Conservation (phyloP, 2,329 filamentous ascomycete species). For the Malbranchea zuffiana region DNA sequence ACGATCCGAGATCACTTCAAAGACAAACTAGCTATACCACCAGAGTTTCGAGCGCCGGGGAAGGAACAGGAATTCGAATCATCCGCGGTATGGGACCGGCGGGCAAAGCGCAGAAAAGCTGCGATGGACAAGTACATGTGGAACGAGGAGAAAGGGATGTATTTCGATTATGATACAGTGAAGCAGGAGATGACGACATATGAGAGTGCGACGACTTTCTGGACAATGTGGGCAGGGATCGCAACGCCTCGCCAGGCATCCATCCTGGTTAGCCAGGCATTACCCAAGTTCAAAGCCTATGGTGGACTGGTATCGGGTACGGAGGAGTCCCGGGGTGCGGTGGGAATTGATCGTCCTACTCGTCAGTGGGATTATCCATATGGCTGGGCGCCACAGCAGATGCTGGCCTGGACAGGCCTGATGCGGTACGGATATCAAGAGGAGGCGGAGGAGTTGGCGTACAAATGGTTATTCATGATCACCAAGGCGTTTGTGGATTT, state of each 20-base stretch:
- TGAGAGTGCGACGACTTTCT: constrained; percentile 88
- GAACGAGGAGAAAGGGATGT: constrained; percentile 88
- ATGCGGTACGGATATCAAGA: constrained; percentile 84
- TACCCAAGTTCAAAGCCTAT: constrained; percentile 78
- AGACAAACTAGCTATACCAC: constrained; percentile 70
- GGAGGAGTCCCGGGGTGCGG: constrained; percentile 69
- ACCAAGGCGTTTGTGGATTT: constrained; percentile 97
- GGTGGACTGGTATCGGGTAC: constrained; percentile 86
- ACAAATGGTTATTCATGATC: constrained; percentile 98
- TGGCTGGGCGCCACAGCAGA: constrained; percentile 97
- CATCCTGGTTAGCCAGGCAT: constrained; percentile 63
- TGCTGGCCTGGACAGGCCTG: constrained; percentile 90
- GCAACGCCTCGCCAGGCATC: constrained; percentile 79
- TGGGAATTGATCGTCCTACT: constrained; percentile 76
- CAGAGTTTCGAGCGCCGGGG: constrained; percentile 62
- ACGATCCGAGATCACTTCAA: constrained; percentile 75
- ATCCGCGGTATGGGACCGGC: constrained; percentile 81
- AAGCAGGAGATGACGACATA: constrained; percentile 72
- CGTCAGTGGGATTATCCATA: constrained; percentile 98
- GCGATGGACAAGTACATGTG: constrained; percentile 89
- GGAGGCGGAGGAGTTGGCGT: constrained; percentile 78
- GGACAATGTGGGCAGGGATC: constrained; percentile 92
- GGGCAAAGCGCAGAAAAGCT: constrained; percentile 70
- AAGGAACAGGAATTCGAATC: constrained; percentile 62
- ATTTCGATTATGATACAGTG: constrained; percentile 89